Base-by-base conservation (phyloP, 139 green algal species). In the Chlorella sp. region DNA sequence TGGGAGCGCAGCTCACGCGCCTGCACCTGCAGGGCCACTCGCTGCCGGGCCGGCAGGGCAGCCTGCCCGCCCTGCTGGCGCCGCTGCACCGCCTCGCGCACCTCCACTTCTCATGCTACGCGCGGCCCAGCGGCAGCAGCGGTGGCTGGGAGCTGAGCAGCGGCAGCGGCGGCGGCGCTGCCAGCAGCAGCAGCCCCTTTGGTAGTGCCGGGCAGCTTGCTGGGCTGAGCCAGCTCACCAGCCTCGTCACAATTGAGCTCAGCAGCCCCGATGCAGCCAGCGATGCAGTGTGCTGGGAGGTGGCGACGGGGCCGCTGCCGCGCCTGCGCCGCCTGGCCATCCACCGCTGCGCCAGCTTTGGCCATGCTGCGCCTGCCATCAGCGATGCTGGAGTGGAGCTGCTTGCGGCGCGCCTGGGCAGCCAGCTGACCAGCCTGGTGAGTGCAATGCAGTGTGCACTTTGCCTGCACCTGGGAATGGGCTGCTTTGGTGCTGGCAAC, bases 261-360 rank as follows among this genome's bases (percentile, higher is more conserved):
- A 28, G 44, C 67, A 39, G 67, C 47, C 25, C 7, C 4, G 67
- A 74, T 1, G 56, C 6, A 21, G 67, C 13, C 80, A 79, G 51
- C 51, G 47, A 80, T 12, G 81, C 51, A 17, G 60, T 30, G 2
- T 71, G 71, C 41, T 17, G 4, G 6, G 69, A 86, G 55, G 26
- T 80, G 13, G 69, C 56, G 2, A 26, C 55, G 4, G 51, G 51
- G 51, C 51, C 51, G 51, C 81, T 86, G 81, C 81, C 81, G 15
- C 36, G 36, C 20, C 70, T 86, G 69, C n/a, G 15, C 51, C 67
- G 36, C 51, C 81, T 86, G 69, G 18, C 69, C 51, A 63, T 86
- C 25, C 20, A 13, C 25, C 78, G 78, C 41, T 62, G 39, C 26
- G 39, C 63, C n/a, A 13, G 17, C 9, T 74, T 38, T 47, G 63